Base-by-base conservation (phyloP, 306 rosid species). In the Citrullus mucosospermus region DNA sequence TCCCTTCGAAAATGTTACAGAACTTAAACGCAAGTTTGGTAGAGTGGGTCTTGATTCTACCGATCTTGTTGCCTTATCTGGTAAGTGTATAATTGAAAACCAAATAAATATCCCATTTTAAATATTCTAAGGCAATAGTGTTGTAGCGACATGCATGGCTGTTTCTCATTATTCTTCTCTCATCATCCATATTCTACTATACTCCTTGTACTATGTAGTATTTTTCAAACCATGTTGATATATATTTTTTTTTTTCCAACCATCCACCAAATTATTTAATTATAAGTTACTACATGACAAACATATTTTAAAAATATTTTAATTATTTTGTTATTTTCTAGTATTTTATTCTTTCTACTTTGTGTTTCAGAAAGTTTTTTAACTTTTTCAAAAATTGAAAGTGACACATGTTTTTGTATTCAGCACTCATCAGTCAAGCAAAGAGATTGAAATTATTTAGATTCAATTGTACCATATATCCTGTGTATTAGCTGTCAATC, bases 41-140 rank as follows among this genome's bases (percentile, higher is more conserved):
- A 18, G 10, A 13, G 75, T 80, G 4, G 82, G 80, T 22, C 87
- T 84, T 15, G 82, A 80, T 48, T 22, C 80, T 20, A 81, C 84
- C 18, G 87, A 84, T 41, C 73, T 81, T 2, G 87, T 84, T 48
- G 86, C 84, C 79, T 54, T 85, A 63, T 87, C 86, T 8, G 88
- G 85, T 82, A 78, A 36, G 22, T 71, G 22, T n/a, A 41, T 9
- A 43, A 12, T 11, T 13, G 28, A 13, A 48, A 22, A 22, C 32
- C 36, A 59, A 61, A 30, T 14, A 30, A 61, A 12, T 6, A 30
- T 6, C 10, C 4, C n/a, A 32, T 62, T 62, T 5, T 61, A 57
- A 57, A 57, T 57, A 57, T 57, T 57, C 9, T 2, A 3, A 20
- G 13, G 20, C 13, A 57, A 57, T 60, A 16, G 18, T 28, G 1